Conservation (phyloP, 2,329 filamentous ascomycete species). For the Colletotrichum cuscutae region DNA sequence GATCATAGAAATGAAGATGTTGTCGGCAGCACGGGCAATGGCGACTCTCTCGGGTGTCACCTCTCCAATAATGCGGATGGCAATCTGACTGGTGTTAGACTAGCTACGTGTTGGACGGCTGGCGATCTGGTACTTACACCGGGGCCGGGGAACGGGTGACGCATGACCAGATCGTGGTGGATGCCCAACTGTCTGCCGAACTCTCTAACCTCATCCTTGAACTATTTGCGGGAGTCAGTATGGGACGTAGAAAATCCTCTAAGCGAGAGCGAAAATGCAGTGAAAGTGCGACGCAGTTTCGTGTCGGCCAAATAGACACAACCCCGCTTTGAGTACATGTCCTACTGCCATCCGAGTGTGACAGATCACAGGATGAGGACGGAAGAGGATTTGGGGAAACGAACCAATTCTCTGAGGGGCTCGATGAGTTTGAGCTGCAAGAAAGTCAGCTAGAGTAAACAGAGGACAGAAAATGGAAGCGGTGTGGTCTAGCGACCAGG, state of each 20-base stretch:
- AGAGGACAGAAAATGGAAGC: no score
- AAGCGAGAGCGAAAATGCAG: no score
- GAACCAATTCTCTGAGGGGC: conserved; percentile 31
- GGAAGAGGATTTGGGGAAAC: no score
- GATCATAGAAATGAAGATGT: conserved; percentile 84
- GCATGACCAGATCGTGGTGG: conserved; percentile 68
- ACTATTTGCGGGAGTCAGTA: neutral
- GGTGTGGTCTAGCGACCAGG: no score
- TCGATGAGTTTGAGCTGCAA: conserved; percentile 34
- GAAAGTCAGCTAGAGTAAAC: conserved; percentile 27
- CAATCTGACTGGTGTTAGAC: conserved; percentile 56
- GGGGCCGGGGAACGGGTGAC: conserved; percentile 80
- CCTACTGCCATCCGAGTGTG: no score
- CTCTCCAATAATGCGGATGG: conserved; percentile 84
- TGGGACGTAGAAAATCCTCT: no score
- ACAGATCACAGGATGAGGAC: no score
- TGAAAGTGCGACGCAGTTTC: neutral
- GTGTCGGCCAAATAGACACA: no score
- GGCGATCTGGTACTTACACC: conserved; percentile 72
- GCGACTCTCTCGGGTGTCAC: conserved; percentile 82
- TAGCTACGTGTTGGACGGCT: no score
- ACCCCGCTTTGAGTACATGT: no score
- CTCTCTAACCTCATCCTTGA: conserved; percentile 41
- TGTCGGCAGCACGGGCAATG: conserved; percentile 81
- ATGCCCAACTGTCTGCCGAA: conserved; percentile 46